Percentiles rank a stretch among this genome's conserved stretches.
Evolutionary conservation across 352 stramenopile genomes (phyloP).

Genomic region (Plasmopara muralis): DNA sequence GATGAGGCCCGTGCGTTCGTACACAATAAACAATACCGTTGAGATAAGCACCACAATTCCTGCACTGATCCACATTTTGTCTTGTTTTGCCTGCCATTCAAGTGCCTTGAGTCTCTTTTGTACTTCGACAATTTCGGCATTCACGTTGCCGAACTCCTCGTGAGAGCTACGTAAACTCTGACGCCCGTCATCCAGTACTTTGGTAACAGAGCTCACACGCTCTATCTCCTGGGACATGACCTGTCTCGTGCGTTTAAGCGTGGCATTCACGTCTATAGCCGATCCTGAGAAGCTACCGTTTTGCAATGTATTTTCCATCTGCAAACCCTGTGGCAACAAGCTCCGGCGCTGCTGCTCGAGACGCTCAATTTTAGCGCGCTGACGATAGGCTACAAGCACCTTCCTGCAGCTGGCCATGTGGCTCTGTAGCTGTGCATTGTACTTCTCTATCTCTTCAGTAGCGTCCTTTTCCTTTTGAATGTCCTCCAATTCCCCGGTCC

Average conservation of each 20-base stretch:
- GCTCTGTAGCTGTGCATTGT: constrained; percentile 29
- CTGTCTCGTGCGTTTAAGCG: constrained; percentile 57
- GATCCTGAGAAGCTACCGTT: constrained; percentile 22
- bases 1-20: constrained; percentile 65
- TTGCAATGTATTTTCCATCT: constrained; percentile 5
- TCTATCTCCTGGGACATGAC: constrained; percentile 72
- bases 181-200: constrained; percentile 61
- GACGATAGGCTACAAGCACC: constrained; percentile 51
- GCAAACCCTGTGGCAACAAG: constrained; percentile 30
- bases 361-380: constrained; percentile 53
- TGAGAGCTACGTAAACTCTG: constrained; percentile 53
- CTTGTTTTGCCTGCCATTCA: constrained; percentile 69
- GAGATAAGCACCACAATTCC: constrained; percentile 51
- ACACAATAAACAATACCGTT: constrained; percentile 67
- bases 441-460: constrained; percentile 22
- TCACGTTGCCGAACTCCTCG: constrained; percentile 51
- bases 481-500: constrained; percentile 33
- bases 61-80: constrained; percentile 73
- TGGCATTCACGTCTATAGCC: constrained; percentile 48
- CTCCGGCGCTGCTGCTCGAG: constrained; percentile 43
- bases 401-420: constrained; percentile 43
- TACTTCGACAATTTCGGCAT: constrained; percentile 50
- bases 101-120: constrained; percentile 49
- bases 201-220: constrained; percentile 51
- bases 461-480: constrained; percentile 20